phyloP scores from a whole-genome alignment of 306 rosid species.

The Vigna unguiculata region DNA sequence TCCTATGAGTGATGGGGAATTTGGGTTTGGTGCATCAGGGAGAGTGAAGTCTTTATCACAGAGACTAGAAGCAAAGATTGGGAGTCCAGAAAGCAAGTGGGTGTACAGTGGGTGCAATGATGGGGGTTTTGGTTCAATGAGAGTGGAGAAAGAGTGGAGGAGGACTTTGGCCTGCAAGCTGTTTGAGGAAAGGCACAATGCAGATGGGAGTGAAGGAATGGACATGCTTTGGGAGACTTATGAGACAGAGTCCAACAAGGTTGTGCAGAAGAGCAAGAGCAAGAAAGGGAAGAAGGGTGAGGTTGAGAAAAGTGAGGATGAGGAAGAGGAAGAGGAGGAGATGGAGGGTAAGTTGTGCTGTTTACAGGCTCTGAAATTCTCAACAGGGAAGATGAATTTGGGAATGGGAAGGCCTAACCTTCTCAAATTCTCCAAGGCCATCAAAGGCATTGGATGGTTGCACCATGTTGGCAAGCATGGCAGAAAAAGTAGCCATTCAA shows the following conservation, averaged over 20 bases:
- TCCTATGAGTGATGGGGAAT: conserved; percentile 30
- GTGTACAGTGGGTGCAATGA: conserved; percentile 48
- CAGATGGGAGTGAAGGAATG: conserved; percentile 74
- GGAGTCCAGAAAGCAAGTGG: conserved; percentile 47
- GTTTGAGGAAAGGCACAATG: conserved; percentile 80
- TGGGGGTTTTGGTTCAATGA: conserved; percentile 82
- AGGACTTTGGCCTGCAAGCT: conserved; percentile 94
- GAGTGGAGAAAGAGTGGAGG: conserved; percentile 94
- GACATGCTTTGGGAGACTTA: conserved; percentile 97
- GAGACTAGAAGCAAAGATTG: conserved; percentile 43
- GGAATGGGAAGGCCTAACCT: conserved; percentile 89
- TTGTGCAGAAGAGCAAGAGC: conserved; percentile 46
- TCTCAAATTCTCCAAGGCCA: conserved; percentile 79
- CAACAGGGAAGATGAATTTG: conserved; percentile 84
- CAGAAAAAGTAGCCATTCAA: conserved; percentile 65
- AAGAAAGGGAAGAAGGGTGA: conserved; percentile 65
- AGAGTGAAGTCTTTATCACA: conserved; percentile 52
- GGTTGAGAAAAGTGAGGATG: conserved; percentile 43
- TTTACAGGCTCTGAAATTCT: conserved; percentile 88
- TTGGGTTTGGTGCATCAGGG: conserved; percentile 31
- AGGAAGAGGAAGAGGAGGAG: conserved; percentile 58
- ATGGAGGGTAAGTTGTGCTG: conserved; percentile 68
- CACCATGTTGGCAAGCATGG: conserved; percentile 69
- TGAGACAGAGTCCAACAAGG: conserved; percentile 57
- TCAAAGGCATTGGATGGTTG: conserved; percentile 86